These are phyloP conservation scores for Xylaria sp. DNA, from an alignment of 2,329 filamentous ascomycete genomes.

Conservation along the genomic window DNA sequence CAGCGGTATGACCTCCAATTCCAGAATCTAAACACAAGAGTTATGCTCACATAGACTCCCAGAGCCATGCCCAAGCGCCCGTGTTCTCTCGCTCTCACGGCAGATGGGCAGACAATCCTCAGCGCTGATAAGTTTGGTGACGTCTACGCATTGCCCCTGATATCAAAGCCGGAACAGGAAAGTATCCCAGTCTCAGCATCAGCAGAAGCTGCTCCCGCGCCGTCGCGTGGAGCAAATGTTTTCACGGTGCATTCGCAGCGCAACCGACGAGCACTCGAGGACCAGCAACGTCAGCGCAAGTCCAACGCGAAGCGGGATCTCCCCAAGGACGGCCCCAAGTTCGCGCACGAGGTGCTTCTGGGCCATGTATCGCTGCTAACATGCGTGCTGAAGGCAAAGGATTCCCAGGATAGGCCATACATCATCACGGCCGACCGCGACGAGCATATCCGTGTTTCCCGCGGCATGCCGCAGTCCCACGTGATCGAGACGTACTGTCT, in stretches of 20 bases:
- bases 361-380: constrained; percentile 97
- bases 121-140: constrained; percentile 96
- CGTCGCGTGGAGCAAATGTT: constrained; percentile 55
- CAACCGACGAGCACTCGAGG: constrained; percentile 64
- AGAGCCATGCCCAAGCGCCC: constrained; percentile 90
- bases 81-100: constrained; percentile 73
- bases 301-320: constrained; percentile 33
- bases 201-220: constrained; percentile 18
- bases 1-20: constrained; percentile 61
- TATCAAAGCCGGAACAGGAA: constrained; percentile 43
- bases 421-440: constrained; percentile 64
- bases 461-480: constrained; percentile 80
- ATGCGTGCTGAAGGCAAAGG: constrained; percentile 63
- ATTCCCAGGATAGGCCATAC: constrained; percentile 50
- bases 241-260: constrained; percentile 69
- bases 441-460: constrained; percentile 84
- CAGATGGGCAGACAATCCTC: constrained; percentile 74
- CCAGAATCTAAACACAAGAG: not conserved
- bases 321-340: constrained; percentile 53
- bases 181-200: constrained; percentile 21
- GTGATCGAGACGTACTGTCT: constrained; percentile 90
- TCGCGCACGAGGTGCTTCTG: constrained; percentile 79
- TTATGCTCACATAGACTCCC: constrained; percentile 36
- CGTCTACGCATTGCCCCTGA: constrained; percentile 84
- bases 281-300: constrained; percentile 54